Percentiles rank a stretch among this genome's conserved stretches.
Conservation (phyloP, 1,139 yeast genomes). For the Scheffersomyces insectosa region DNA sequence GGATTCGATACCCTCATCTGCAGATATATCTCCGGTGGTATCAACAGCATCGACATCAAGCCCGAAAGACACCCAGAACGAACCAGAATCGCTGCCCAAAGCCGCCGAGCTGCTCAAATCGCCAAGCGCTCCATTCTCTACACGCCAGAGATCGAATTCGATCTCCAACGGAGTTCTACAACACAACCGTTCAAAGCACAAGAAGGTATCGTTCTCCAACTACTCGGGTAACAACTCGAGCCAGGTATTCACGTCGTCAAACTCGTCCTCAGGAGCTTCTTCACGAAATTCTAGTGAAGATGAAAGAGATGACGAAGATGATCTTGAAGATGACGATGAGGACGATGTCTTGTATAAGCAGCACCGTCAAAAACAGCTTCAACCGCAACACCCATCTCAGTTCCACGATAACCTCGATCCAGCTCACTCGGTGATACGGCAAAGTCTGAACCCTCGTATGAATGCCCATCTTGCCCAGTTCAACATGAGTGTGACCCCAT, state of each 20-base stretch:
- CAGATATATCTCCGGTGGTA: neutral
- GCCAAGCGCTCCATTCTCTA: neutral
- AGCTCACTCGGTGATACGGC: neutral
- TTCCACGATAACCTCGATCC: slow-evolving; percentile 1
- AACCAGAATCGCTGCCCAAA: neutral
- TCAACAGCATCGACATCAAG: neutral
- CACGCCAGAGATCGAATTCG: slow-evolving; percentile 16
- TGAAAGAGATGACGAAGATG: slow-evolving; percentile 10
- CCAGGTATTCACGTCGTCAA: slow-evolving; percentile 10
- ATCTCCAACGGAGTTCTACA: slow-evolving; percentile 24
- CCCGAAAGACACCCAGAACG: neutral
- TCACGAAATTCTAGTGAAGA: slow-evolving; percentile 18
- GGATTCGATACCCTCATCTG: slow-evolving; percentile 1
- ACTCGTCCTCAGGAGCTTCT: slow-evolving; percentile 10
- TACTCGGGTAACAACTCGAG: slow-evolving; percentile 9
- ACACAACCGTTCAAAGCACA: slow-evolving; percentile 17
- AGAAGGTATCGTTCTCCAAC: slow-evolving; percentile 20
- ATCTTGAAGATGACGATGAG: slow-evolving; percentile 1
- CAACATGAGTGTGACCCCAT: slow-evolving; percentile 13
- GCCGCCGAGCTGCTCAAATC: too few relatives aligned
- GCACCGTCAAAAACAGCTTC: slow-evolving; percentile 4
- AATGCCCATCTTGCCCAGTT: slow-evolving; percentile 8
- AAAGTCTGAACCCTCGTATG: neutral
- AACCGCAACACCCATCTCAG: slow-evolving; percentile 5
- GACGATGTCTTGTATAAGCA: neutral